Percentiles rank a stretch among this genome's conserved stretches.
These are phyloP conservation scores for Sclerotinia glacialis DNA, from an alignment of 2,329 filamentous ascomycete genomes.

Conservation along the genomic window DNA sequence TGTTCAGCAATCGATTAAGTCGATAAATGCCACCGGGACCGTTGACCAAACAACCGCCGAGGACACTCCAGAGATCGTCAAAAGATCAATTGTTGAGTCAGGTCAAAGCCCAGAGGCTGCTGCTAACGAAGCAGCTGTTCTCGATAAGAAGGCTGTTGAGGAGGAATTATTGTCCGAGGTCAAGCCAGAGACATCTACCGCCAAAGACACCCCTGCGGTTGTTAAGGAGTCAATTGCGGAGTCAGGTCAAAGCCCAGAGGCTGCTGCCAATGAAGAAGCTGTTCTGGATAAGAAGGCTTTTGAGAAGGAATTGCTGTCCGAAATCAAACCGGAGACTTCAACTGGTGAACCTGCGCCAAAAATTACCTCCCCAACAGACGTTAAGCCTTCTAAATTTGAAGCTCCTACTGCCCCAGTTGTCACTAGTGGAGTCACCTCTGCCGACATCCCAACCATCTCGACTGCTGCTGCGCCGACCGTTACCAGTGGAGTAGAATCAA, in stretches of 20 bases:
- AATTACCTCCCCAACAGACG: constrained; percentile 41
- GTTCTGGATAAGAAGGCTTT: constrained; percentile 73
- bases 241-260: constrained; percentile 65
- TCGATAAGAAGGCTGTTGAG: constrained; percentile 74
- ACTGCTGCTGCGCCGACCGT: not conserved
- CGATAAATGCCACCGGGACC: constrained; percentile 42
- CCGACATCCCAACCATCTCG: not conserved
- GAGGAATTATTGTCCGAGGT: constrained; percentile 68
- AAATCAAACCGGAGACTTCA: constrained; percentile 49
- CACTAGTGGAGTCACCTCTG: constrained; percentile 13
- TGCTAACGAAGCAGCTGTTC: constrained; percentile 63
- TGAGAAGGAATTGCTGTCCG: constrained; percentile 69
- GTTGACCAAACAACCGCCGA: constrained; percentile 46
- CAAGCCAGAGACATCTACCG: constrained; percentile 42
- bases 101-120: constrained; percentile 68
- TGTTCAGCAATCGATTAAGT: constrained; percentile 52
- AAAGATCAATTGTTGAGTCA: constrained; percentile 56
- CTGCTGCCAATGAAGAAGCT: constrained; percentile 63
- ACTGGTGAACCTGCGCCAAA: constrained; percentile 36
- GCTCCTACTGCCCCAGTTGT: constrained; percentile 10
- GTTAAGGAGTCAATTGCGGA: constrained; percentile 58
- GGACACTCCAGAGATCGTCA: constrained; percentile 55
- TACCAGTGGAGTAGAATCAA: constrained; percentile 11
- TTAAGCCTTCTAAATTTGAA: constrained; percentile 27
- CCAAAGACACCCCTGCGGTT: constrained; percentile 52